Evolutionary conservation across 2,329 filamentous ascomycete genomes (phyloP), one percentile per base, ranked within the genome.

Genomic region (Calonectria naviculata): DNA sequence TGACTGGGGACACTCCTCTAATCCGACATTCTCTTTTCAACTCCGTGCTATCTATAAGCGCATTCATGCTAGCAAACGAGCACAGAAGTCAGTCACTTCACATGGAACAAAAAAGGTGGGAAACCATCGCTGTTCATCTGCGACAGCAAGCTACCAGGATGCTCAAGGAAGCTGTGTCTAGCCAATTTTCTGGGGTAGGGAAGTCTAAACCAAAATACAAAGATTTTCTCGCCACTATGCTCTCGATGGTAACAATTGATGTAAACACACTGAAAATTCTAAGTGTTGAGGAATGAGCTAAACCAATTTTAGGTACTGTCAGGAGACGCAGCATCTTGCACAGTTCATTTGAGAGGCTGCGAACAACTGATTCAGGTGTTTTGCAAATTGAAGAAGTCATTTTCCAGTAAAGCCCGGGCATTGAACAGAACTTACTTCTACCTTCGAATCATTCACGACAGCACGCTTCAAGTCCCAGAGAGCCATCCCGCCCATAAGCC

Each of bases 161-260:
- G 2, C 49, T 79, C 2, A 79, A 79, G 15, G 41, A 76, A 8
- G 68, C 73, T 0, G 75, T 79, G 1, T 71, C 75, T 44, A 65
- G 46, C 17, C 69, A 75, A 24, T 44, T 76, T 1, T 66, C 49
- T 5, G 49, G 72, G 9, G 41, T 63, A 0, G n/a, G 56, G 2
- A 61, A 52, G 5, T 21, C 29, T 12, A 60, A 24, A 28, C 76
- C 77, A 5, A 79, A 76, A 21, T 79, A 79, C 34, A 79, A 79
- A 24, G 75, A 78, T 13, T 76, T 77, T 19, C 63, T 79, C 1
- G 78, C 78, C 0, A 78, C 78, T 1, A 79, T 79, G 76, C 6
- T 79, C n/a, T 79, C 77, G 0, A 78, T 79, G 78, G 75, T 79
- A 5, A 73, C 73, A 0, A 79, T 78, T 5, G 78, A 79, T 56